phyloP scores from a whole-genome alignment of 1,139 yeast species.

The Torulaspora globosa region DNA sequence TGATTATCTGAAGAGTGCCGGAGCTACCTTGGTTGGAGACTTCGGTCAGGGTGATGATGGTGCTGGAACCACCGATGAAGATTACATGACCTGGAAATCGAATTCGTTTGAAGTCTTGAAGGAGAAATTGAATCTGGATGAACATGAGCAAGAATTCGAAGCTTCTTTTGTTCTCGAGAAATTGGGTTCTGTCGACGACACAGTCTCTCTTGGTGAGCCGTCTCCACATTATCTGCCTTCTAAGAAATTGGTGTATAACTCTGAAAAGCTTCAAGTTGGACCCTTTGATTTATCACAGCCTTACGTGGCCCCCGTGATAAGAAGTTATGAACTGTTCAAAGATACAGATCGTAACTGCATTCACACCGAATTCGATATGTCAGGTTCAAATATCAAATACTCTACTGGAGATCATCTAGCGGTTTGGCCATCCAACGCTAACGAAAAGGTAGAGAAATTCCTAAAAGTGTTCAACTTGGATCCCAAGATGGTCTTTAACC shows the following conservation, averaged over 20 bases:
- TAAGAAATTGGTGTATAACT: slow-evolving; percentile 26
- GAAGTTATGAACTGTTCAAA: slow-evolving; percentile 66
- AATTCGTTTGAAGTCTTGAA: slow-evolving; percentile 62
- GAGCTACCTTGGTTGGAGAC: slow-evolving; percentile 67
- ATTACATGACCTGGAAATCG: slow-evolving; percentile 91
- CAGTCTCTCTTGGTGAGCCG: slow-evolving; percentile 83
- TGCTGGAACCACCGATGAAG: slow-evolving; percentile 91
- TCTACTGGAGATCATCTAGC: slow-evolving; percentile 96
- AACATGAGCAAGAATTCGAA: slow-evolving; percentile 71
- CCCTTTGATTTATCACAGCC: slow-evolving; percentile 88
- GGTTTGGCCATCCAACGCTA: slow-evolving; percentile 86
- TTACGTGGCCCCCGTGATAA: slow-evolving; percentile 63
- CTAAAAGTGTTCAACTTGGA: slow-evolving; percentile 59
- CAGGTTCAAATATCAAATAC: slow-evolving; percentile 71
- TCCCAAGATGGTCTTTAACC: slow-evolving; percentile 56
- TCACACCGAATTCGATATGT: slow-evolving; percentile 83
- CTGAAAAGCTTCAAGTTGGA: slow-evolving; percentile 46
- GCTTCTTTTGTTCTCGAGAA: slow-evolving; percentile 56
- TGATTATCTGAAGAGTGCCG: slow-evolving; percentile 49
- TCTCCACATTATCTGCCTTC: slow-evolving; percentile 55
- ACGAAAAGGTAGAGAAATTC: slow-evolving; percentile 66
- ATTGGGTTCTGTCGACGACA: slow-evolving; percentile 39
- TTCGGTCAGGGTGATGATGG: slow-evolving; percentile 96
- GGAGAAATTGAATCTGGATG: slow-evolving; percentile 61
- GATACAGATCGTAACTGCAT: slow-evolving; percentile 64